Evolutionary conservation across 2,329 filamentous ascomycete genomes (phyloP).

Genomic region (Capronia coronata): DNA sequence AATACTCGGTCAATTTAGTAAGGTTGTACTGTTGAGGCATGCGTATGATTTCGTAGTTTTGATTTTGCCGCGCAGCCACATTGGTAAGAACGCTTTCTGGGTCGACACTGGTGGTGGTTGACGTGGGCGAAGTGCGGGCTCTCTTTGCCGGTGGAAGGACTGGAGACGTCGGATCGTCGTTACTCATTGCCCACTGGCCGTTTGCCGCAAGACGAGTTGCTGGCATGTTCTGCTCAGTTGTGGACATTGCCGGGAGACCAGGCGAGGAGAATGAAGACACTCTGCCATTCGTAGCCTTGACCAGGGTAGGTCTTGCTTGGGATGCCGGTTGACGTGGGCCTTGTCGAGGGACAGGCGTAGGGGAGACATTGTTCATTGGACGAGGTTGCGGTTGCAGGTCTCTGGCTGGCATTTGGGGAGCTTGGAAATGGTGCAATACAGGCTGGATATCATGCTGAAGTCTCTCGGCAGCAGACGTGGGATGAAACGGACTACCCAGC

Average conservation of each 20-base stretch:
- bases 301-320: neutral
- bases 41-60: neutral
- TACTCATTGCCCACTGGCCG: neutral
- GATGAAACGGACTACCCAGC: neutral
- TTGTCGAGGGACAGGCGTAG: neutral
- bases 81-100: neutral
- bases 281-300: neutral
- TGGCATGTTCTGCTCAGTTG: neutral
- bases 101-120: neutral
- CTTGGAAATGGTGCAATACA: neutral
- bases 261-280: neutral
- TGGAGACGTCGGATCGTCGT: neutral
- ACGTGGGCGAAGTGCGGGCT: too few relatives aligned
- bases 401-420: neutral
- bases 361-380: neutral
- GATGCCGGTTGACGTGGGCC: neutral
- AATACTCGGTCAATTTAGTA: neutral
- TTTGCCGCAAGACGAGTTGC: neutral
- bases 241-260: neutral
- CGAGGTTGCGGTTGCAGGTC: neutral
- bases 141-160: neutral
- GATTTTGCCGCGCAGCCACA: neutral
- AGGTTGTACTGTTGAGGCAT: neutral
- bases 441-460: neutral
- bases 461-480: neutral